Base-by-base conservation (phyloP, 805 yeast genomes). In the Tetrapisispora fleetii region DNA sequence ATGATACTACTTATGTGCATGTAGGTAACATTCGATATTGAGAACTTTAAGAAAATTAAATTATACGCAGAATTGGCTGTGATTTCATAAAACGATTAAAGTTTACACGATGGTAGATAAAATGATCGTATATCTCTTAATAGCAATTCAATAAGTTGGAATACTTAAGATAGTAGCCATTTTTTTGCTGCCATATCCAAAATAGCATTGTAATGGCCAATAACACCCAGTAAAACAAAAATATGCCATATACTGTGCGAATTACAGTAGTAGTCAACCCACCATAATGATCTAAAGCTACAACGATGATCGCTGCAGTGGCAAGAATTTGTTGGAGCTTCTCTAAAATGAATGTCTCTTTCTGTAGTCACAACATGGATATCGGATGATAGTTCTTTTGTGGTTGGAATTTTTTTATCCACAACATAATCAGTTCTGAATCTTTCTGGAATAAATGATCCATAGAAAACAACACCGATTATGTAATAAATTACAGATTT, bases 171-270 rank as follows among this genome's bases (percentile, higher is more conserved):
- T 22, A 37, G 18, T 46, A 52, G 41, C 68, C 68, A 63, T 49
- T 59, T 57, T 18, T 69, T 71, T 44, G 71, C 72, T 54, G 81
- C 81, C 85, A 90, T 82, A 49, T 78, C 81, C 52, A 87, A 69
- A 37, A 88, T 71, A 14, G 95, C 91, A 48, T 73, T 72, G 66
- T 90, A 93, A 65, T 91, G 98, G 32, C 95, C 95, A 39, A 85
- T 65, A n/a, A 88, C 80, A 2, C 99, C 99, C 24, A 85, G 73
- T 17, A 93, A 76, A 30, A 93, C 99, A 61, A 85, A 87, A 13
- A 88, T 63, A 67, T 91, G 99, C 99, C 99, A 91, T 30, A 91
- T 71, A 59, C 89, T 90, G 65, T 91, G 99, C 36, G 96, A 86
- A 39, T 80, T 76, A 47, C 81, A 72, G 27, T 77, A 64, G 63